Evolutionary conservation across 306 rosid species (phyloP).

Genomic region (Glycine latifolia): DNA sequence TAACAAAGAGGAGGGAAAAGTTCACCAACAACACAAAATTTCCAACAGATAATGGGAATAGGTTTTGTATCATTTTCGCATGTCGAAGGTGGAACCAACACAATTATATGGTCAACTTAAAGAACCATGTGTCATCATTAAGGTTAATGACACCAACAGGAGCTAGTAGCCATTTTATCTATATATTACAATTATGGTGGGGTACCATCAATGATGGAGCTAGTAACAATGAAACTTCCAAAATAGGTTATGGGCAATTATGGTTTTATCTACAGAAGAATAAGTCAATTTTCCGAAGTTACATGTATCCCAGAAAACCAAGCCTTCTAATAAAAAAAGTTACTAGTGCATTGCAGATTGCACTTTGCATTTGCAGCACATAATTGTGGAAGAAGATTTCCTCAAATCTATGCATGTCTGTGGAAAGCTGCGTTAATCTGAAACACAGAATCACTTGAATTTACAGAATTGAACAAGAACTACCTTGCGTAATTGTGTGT

Average conservation of each 20-base stretch:
- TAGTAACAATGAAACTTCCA: slow-evolving; percentile 40
- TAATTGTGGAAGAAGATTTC: neutral
- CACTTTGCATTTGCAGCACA: neutral
- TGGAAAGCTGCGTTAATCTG: neutral
- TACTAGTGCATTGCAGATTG: too few species aligned
- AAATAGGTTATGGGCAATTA: neutral
- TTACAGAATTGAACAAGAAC: neutral
- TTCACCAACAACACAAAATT: slow-evolving; percentile 35
- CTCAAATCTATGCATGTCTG: slow-evolving; percentile 5
- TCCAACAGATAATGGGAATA: slow-evolving; percentile 31
- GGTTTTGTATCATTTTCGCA: slow-evolving; percentile 46
- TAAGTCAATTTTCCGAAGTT: neutral
- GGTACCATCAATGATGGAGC: slow-evolving; percentile 44
- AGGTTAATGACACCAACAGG: slow-evolving; percentile 18
- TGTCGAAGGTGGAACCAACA: slow-evolving; percentile 56
- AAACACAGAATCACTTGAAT: neutral
- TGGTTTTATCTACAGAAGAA: neutral
- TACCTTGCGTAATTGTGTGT: too few species aligned
- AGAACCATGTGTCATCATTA: slow-evolving; percentile 32
- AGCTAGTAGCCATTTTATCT: slow-evolving; percentile 40
- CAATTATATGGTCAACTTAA: slow-evolving; percentile 42
- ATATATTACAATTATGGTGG: slow-evolving; percentile 42
- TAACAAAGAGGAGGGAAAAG: slow-evolving; percentile 22
- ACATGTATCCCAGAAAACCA: slow-evolving; percentile 2
- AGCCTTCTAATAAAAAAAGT: neutral